Conservation (phyloP, 805 yeast species). For the Candida arabinofermentans region DNA sequence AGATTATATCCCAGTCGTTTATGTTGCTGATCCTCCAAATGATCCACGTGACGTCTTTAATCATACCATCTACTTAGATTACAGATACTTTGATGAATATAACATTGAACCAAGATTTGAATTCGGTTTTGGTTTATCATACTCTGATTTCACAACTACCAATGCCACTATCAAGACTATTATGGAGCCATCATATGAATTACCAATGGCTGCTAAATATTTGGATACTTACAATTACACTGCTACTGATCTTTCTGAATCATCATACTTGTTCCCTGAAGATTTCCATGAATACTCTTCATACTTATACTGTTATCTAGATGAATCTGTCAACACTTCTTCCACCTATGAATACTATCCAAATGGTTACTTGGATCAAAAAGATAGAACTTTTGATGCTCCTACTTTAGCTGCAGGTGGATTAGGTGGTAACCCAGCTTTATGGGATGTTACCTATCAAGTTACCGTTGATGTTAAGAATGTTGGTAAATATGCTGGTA, state of each 20-base stretch:
- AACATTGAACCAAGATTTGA: slow-evolving; percentile 54
- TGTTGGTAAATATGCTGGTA: slow-evolving; percentile 36
- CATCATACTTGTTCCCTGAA: slow-evolving; percentile 1
- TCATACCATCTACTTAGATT: slow-evolving; percentile 49
- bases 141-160: slow-evolving; percentile 38
- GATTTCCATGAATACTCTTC: slow-evolving; percentile 3
- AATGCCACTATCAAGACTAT: slow-evolving; percentile 9
- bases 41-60: slow-evolving; percentile 35
- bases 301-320: slow-evolving; percentile 6
- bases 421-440: slow-evolving; percentile 38
- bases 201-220: neutral
- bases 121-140: slow-evolving; percentile 61
- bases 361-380: neutral
- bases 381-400: neutral
- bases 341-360: neutral
- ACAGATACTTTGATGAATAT: slow-evolving; percentile 53
- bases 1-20: neutral
- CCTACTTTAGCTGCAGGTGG: neutral
- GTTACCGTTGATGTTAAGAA: slow-evolving; percentile 37
- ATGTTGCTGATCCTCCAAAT: slow-evolving; percentile 34
- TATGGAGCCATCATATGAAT: neutral
- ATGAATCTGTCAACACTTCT: neutral
- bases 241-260: neutral
- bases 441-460: slow-evolving; percentile 39
- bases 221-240: neutral